These are phyloP conservation scores for Neonectria magnoliae DNA, from an alignment of 2,329 filamentous ascomycete genomes.

Conservation along the genomic window DNA sequence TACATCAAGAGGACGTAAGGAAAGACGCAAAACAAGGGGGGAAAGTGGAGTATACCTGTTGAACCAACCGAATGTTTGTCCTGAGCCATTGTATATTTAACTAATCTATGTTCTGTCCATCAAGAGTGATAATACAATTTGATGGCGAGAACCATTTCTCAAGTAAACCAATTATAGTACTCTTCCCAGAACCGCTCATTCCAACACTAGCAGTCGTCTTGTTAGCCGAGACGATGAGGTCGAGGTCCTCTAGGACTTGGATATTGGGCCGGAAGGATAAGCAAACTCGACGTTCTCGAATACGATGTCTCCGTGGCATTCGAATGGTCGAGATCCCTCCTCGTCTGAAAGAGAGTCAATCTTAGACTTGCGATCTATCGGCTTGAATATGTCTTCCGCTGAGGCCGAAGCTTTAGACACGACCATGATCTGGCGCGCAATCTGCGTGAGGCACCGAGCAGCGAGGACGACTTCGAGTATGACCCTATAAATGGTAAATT, in stretches of 20 bases:
- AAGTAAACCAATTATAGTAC: conserved; percentile 51
- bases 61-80: conserved; percentile 50
- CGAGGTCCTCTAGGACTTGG: conserved; percentile 53
- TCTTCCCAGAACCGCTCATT: conserved; percentile 51
- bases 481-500: neutral
- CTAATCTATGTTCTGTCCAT: conserved; percentile 46
- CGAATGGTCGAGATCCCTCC: no score
- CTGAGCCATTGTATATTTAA: conserved; percentile 52
- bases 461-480: neutral
- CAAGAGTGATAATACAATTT: conserved; percentile 48
- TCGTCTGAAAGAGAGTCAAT: conserved; percentile 23
- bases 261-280: conserved; percentile 56
- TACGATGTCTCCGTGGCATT: conserved; percentile 22
- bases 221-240: conserved; percentile 54
- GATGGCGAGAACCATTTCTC: conserved; percentile 52
- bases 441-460: neutral
- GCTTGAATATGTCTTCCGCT: no score
- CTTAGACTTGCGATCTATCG: conserved; percentile 25
- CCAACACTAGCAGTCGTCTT: conserved; percentile 55
- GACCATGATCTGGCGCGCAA: conserved; percentile 30
- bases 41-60: conserved; percentile 37
- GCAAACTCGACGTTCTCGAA: conserved; percentile 53
- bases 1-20: no score
- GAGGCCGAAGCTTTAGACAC: no score
- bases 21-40: no score